Evolutionary conservation across 768 basidiomycete genomes (phyloP), one percentile per base, ranked within the genome.

Genomic region (Russula emetica): DNA sequence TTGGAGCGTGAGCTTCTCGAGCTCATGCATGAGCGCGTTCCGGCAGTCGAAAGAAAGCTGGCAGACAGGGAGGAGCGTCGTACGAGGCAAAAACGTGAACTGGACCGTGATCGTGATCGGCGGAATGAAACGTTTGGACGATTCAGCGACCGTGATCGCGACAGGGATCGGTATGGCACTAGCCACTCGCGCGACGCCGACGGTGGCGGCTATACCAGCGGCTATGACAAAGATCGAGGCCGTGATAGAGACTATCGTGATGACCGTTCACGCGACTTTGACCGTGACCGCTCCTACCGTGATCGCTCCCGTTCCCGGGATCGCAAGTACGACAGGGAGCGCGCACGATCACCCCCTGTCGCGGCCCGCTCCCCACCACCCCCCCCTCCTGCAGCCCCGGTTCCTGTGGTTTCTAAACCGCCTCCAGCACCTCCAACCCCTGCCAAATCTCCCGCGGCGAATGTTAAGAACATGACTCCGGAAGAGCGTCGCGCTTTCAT

Each of bases 1-100:
- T 79, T 97, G 32, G 97, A 99, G 75, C 81, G 96, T 49, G 94
- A 98, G 69, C 78, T 98, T 22, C 74, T 96, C 61, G 78, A 80
- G 52, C 77, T 99, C 58, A 84, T 91, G 85, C 94, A 98, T 70
- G 93, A 96, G 71, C 83, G 88, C 52, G 79, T 99, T 5, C 97
- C 97, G 0, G 92, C 93, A 60, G 82, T 99, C 8, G 94, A 98
- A 75, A 81, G 86, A 67, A 85, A 84, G 72, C 85, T 97, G 55
- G 85, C 91, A 71, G 85, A 85, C 16, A 75, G 90, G 51, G 91
- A 96, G 54, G 86, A 86, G 64, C 79, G 85, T 67, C 87, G 82
- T 72, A 85, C 88, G 66, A 78, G 84, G 69, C 92, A 97, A 71
- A 87, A 87, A 69, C 78, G 92, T 42, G 86, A 92, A 50, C 88